Conservation (phyloP, 371 early-diverging fungal genomes). For the Dinochytrium kinnereticum region DNA sequence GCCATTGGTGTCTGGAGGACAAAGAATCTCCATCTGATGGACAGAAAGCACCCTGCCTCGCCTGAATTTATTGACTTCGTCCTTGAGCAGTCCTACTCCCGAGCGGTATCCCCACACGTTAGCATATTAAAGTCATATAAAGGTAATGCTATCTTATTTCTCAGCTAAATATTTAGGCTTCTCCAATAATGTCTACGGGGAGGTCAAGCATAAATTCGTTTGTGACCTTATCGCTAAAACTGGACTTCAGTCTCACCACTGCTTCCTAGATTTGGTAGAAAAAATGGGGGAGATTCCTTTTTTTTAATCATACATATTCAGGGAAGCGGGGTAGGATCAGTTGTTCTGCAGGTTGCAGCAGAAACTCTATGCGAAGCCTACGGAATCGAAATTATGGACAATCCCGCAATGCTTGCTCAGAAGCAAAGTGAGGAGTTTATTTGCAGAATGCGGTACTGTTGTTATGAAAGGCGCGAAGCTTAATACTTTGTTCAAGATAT, state of each 20-base stretch:
- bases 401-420: conserved; percentile 79
- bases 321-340: conserved; percentile 86
- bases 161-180: conserved; percentile 63
- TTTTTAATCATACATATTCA: not conserved
- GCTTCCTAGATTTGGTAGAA: conserved; percentile 89
- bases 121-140: conserved; percentile 81
- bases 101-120: conserved; percentile 86
- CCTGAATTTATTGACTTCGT: conserved; percentile 82
- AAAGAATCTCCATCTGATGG: not conserved
- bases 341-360: conserved; percentile 92
- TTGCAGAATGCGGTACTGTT: conserved; percentile 51
- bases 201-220: conserved; percentile 85
- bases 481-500: conserved; percentile 55
- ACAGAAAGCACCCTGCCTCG: conserved; percentile 52
- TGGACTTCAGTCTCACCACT: conserved; percentile 65
- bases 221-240: conserved; percentile 80
- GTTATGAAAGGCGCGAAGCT: not conserved
- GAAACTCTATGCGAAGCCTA: conserved; percentile 81
- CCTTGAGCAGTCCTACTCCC: conserved; percentile 85
- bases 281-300: not conserved
- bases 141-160: conserved; percentile 45
- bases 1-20: conserved; percentile 16
- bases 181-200: conserved; percentile 95
- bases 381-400: conserved; percentile 94
- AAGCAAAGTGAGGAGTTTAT: conserved; percentile 84